Conservation (phyloP, 2,329 filamentous ascomycete species). For the Thermoascus crustaceus region DNA sequence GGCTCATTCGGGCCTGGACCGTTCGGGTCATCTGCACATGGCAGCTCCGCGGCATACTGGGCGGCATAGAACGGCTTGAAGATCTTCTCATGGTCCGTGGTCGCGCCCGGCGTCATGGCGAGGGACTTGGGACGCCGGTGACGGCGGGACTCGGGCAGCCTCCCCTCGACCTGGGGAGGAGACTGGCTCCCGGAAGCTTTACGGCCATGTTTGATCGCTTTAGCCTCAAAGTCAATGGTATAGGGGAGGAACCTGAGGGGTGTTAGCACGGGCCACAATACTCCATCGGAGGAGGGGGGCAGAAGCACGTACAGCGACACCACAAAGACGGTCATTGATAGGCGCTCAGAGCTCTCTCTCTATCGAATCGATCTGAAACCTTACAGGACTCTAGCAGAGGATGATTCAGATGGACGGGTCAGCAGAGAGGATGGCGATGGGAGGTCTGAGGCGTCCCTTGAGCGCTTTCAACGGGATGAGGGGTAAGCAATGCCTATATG, state of each 20-base stretch:
- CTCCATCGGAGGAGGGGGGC: not conserved
- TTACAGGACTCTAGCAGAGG: too few relatives aligned
- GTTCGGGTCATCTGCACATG: conserved; percentile 21
- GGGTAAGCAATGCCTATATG: too few relatives aligned
- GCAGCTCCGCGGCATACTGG: conserved; percentile 19
- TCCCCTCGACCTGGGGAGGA: conserved; percentile 16
- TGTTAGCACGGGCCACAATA: not conserved
- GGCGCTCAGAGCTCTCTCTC: too few relatives aligned
- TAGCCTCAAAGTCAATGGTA: conserved; percentile 27
- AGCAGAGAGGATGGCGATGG: too few relatives aligned
- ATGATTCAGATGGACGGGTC: too few relatives aligned
- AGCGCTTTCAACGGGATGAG: too few relatives aligned
- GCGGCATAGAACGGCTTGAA: conserved; percentile 26
- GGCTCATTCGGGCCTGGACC: conserved; percentile 51
- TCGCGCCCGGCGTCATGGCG: conserved; percentile 30
- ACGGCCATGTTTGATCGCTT: conserved; percentile 15
- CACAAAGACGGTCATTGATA: conserved; percentile 26
- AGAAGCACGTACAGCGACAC: conserved; percentile 24
- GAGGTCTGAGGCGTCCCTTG: too few relatives aligned
- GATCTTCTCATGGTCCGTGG: conserved; percentile 31
- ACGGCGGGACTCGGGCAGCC: conserved; percentile 14
- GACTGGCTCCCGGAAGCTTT: conserved; percentile 18
- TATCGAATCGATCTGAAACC: too few relatives aligned
- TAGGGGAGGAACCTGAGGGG: conserved; percentile 27
- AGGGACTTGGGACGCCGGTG: conserved; percentile 13